Evolutionary conservation across 2,329 filamentous ascomycete genomes (phyloP).

Genomic region (Metarhizium guizhouense): DNA sequence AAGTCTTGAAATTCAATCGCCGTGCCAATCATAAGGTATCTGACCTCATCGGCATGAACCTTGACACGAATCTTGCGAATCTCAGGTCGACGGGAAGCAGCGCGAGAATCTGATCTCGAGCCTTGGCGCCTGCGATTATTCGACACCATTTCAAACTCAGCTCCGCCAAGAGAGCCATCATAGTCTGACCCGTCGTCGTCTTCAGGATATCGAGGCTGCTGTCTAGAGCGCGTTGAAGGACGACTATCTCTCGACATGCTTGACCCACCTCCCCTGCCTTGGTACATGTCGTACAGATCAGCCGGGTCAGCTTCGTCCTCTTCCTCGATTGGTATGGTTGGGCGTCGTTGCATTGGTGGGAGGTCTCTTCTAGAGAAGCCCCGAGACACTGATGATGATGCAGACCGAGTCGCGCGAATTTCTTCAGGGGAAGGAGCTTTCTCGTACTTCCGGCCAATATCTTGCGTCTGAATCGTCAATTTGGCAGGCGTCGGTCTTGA

Average conservation of each 20-base stretch:
- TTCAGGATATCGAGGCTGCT: constrained; percentile 58
- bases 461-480: constrained; percentile 51
- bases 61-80: constrained; percentile 80
- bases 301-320: constrained; percentile 58
- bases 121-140: constrained; percentile 35
- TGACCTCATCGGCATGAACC: constrained; percentile 82
- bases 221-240: constrained; percentile 19
- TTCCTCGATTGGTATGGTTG: constrained; percentile 27
- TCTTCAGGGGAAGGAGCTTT: constrained; percentile 41
- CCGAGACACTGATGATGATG: constrained; percentile 38
- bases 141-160: constrained; percentile 71
- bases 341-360: constrained; percentile 18
- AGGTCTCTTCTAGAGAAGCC: constrained; percentile 32
- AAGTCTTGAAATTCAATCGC: constrained; percentile 70
- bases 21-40: constrained; percentile 79
- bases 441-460: constrained; percentile 45
- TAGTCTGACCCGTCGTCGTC: constrained; percentile 74
- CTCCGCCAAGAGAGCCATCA: constrained; percentile 62
- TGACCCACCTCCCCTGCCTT: constrained; percentile 25
- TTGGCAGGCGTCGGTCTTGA: constrained; percentile 52
- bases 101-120: constrained; percentile 41
- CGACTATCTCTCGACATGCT: constrained; percentile 26
- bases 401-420: constrained; percentile 24
- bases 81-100: constrained; percentile 53
- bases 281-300: constrained; percentile 60